phyloP scores from a whole-genome alignment of 192 early-diverging fungal genomes.

The Coemansia sp. region DNA sequence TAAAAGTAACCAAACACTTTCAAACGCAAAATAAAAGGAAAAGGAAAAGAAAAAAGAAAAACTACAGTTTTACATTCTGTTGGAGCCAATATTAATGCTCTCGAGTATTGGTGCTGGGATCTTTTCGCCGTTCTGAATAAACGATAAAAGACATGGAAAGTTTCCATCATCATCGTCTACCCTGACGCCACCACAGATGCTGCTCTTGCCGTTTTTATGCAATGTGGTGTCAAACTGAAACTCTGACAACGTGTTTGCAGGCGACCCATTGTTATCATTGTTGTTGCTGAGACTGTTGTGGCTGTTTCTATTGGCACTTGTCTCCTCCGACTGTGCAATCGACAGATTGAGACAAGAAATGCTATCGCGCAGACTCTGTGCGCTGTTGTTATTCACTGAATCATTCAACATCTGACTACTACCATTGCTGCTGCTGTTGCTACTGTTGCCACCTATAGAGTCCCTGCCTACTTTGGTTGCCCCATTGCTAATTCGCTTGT shows the following conservation, averaged over 20 bases:
- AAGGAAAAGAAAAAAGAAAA: neutral
- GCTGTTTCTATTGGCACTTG: constrained; percentile 3
- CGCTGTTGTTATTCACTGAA: constrained; percentile 8
- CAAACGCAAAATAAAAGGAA: no score
- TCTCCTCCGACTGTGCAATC: constrained; percentile 36
- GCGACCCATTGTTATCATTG: constrained; percentile 27
- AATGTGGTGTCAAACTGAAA: constrained; percentile 30
- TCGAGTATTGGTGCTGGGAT: constrained; percentile 50
- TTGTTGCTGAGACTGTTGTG: no score
- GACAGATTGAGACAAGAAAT: constrained; percentile 47
- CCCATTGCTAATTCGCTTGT: neutral
- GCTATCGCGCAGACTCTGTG: constrained; percentile 42
- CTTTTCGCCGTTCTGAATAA: constrained; percentile 48
- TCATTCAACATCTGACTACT: constrained; percentile 21
- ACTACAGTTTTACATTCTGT: constrained; percentile 17
- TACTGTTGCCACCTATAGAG: constrained; percentile 14
- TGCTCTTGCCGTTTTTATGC: constrained; percentile 7
- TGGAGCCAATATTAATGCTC: constrained; percentile 44
- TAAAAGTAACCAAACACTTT: no score
- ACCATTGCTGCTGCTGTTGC: constrained; percentile 3
- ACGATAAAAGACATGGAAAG: constrained; percentile 49
- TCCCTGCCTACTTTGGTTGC: constrained; percentile 15
- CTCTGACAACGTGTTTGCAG: constrained; percentile 48
- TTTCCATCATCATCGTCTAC: neutral
- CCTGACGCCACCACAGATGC: neutral